phyloP scores from a whole-genome alignment of 2,329 filamentous ascomycete species.

The Periconia digitata region DNA sequence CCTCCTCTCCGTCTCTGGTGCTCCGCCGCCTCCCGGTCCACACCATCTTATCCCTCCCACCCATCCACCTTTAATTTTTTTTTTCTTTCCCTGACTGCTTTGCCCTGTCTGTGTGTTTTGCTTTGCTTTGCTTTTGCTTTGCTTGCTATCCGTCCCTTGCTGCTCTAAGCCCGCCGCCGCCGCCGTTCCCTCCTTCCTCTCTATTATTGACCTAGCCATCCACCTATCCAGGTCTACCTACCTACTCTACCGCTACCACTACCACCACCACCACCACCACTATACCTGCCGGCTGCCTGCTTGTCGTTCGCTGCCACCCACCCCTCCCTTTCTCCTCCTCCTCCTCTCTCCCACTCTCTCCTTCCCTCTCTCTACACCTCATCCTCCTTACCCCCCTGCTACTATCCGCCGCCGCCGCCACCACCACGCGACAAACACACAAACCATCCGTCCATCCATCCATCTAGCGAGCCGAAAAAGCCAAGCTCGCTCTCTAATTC shows the following conservation, averaged over 20 bases:
- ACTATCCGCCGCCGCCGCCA: too few relatives aligned
- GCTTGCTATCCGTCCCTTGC: constrained; percentile 2
- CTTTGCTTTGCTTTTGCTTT: not conserved
- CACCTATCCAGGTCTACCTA: not conserved
- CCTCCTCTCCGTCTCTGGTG: not conserved
- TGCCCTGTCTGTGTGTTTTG: not conserved
- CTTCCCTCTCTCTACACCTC: constrained; percentile 9
- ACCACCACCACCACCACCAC: too few relatives aligned
- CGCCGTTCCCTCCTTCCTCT: not conserved
- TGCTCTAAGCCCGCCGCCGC: constrained; percentile 1
- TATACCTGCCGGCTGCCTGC: constrained; percentile 2
- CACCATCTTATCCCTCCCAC: not conserved
- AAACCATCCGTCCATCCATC: too few relatives aligned
- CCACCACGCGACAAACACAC: too few relatives aligned
- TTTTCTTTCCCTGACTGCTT: not conserved
- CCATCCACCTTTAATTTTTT: not conserved
- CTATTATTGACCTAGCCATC: not conserved
- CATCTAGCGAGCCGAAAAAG: not conserved
- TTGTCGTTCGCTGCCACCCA: constrained; percentile 2
- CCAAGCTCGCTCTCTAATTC: not conserved
- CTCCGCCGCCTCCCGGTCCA: not conserved
- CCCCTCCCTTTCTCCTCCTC: constrained; percentile 3
- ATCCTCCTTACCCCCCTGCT: too few relatives aligned
- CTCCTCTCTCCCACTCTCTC: constrained; percentile 4
- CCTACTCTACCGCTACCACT: too few relatives aligned